Percentiles rank a stretch among this genome's conserved stretches.
phyloP scores from a whole-genome alignment of 2,329 filamentous ascomycete species.

The Cephalotrichum gorgonifer region DNA sequence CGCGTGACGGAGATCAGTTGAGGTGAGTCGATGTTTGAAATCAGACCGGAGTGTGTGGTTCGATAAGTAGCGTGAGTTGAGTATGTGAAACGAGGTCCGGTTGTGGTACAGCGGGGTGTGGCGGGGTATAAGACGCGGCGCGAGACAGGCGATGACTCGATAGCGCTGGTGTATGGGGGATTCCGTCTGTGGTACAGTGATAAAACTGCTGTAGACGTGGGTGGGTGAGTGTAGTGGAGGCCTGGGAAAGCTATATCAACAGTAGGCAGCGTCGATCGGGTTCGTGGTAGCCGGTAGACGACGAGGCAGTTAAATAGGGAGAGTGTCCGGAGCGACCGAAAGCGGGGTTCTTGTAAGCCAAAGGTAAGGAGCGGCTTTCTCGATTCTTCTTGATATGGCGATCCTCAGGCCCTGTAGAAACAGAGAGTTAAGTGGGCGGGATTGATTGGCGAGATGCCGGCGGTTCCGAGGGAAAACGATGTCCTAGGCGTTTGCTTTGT shows the following conservation, averaged over 20 bases:
- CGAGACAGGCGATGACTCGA: not conserved
- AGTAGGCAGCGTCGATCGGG: too few relatives aligned
- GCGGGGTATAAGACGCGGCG: not conserved
- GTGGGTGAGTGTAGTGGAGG: not conserved
- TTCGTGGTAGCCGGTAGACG: not conserved
- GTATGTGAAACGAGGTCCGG: conserved; percentile 3
- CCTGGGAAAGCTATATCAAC: conserved; percentile 4
- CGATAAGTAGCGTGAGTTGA: conserved; percentile 5
- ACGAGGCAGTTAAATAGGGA: not conserved
- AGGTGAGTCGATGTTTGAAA: conserved; percentile 3
- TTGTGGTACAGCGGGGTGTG: not conserved
- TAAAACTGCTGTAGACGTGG: not conserved
- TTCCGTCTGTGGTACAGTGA: not conserved
- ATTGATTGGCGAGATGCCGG: not conserved
- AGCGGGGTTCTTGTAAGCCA: too few relatives aligned
- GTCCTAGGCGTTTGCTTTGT: not conserved
- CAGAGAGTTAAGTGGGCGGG: not conserved
- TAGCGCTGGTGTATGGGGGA: not conserved
- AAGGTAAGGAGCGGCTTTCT: not conserved
- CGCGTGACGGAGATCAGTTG: not conserved
- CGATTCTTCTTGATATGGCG: conserved; percentile 1
- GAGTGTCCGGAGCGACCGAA: not conserved
- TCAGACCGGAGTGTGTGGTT: conserved; percentile 4
- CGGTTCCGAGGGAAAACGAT: not conserved
- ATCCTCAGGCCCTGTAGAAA: conserved; percentile 4